Base-by-base conservation (phyloP, 345 rosid species). In the Xanthoceras sorbifolium region DNA sequence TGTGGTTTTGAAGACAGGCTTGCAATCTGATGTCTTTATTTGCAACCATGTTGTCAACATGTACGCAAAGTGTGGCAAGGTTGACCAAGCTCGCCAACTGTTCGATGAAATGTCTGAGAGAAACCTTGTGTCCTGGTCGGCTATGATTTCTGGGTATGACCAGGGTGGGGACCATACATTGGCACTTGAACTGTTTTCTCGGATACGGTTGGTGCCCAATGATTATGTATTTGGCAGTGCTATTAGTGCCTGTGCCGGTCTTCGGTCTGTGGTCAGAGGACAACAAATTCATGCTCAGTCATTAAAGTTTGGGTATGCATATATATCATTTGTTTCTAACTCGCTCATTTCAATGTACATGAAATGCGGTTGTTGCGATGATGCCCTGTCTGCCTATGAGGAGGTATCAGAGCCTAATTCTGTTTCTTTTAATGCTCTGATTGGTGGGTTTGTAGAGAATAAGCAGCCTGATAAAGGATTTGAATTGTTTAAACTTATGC, bases 61-160 rank as follows among this genome's bases (percentile, higher is more conserved):
- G 84, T 87, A 91, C 28, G 88, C 91, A 0, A 91, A 91, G 74
- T 84, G 90, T 44, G 85, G 91, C 57, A 44, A 77, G 4, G 38
- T 85, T 18, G 25, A 29, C 0, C 44, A n/a, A 1, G 93, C 94
- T 18, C 89, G 89, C 9, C 76, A 77, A 22, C 3, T 82, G 82
- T 89, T 91, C 70, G 94, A 86, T 75, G 86, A 86, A 76, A 87
- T 91, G 91, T 72, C 86, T 64, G 77, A 75, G 0, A 82, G 75
- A 82, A 91, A 89, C 44, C 86, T 91, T 11, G 88, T 89, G 9
- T 88, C 95, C 0, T 89, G 91, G 93, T 86, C 95, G 6, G 89
- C 93, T 62, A 83, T 91, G 84, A 83, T 91, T 59, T 86, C 93
- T 7, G 93, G 89, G 22, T 88, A 87, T 81, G 85, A 72, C 62